Base-by-base conservation (phyloP, 2,329 filamentous ascomycete species). In the Fonsecaea monophora region DNA sequence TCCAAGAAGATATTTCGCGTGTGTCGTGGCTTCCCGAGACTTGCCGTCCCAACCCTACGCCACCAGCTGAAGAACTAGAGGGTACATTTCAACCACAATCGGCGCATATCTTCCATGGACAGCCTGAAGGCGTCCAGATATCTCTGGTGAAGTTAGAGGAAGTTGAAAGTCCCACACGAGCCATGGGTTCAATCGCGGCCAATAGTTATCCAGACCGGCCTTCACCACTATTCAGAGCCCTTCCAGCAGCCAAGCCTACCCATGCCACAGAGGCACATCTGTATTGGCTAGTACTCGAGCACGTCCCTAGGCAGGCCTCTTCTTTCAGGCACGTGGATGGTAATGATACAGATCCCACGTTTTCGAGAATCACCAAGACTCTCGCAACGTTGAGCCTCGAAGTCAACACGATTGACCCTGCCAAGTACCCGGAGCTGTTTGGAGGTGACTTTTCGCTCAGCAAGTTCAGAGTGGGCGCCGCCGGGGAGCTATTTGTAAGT, bases 401-500 rank as follows among this genome's bases (percentile, higher is more conserved):
- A 21, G 50, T 30, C 32, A 35, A 37, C 45, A 65, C 57, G 15
- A 3, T 65, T 34, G 56, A 62, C 48, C 45, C 42, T 42, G 18
- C 35, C 37, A 35, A 40, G 4, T 61, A 32, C 50, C 59, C 63
- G 18, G 40, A 54, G 21, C 60, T 68, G n/a, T 66, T 68, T 53
- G 66, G 66, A 37, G 30, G 45, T 25, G 55, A 62, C 42, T 34
- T 38, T 3, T 65, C 32, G 57, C 42, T 58, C 38, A 64, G 57
- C 37, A 69, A 64, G 18, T 67, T 61, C 60, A 30, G 64, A 64
- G 15, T 69, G 40, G 67, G 67, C 25, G 67, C 67, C 1, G 67
- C 64, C 30, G 67, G 67, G 37, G 67, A 69, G 58, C 60, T 69
- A 7, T 69, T 69, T 60, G 67, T 69, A 40, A 61, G 56, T 35